Evolutionary conservation across 2,329 filamentous ascomycete genomes (phyloP), one percentile per base, ranked within the genome.

Genomic region (Eutypa lata): DNA sequence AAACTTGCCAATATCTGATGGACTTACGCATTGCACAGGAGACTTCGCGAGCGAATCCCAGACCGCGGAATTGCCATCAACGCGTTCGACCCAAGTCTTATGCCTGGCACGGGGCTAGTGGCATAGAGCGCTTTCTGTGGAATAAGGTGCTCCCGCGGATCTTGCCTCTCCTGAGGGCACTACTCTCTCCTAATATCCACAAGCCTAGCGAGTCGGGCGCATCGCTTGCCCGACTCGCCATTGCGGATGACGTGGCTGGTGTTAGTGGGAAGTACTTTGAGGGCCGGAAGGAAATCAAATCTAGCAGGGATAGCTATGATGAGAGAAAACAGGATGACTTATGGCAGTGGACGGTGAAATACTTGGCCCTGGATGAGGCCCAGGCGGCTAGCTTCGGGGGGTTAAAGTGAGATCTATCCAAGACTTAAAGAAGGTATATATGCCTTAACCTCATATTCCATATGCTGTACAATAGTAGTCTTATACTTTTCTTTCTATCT

Each of bases 1-100:
- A 81, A 81, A 65, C 66, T 80, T 2, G 67, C 64, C 22, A 81
- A 81, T 61, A 55, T 80, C 0, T 53, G 80, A 18, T 82, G 76
- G 72, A 67, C 66, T 16, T 78, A 79, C 53, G 75, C 74, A 0
- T 63, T 81, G 13, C 58, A 71, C 14, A 61, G 68, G 3, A 71
- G 68, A 1, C 60, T 79, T 2, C 37, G 57, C 7, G 53, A 64
- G 21, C 50, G 47, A 7, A 37, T 48, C 7, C 42, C 60, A 2
- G 55, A 57, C 2, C 57, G 46, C 24, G 56, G 55, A 11, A 68
- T 74, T 60, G 74, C 73, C 1, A 73, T 77, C 2, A 69, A 57
- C 4, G 69, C 73, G 1, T 71, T 78, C 38, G 72, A 79, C 57
- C 78, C 77, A 1, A 76, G 76, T 1, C 64, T 78, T 7, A 77